Conservation (phyloP, 805 yeast species). For the Yamadazyma tumulicola region DNA sequence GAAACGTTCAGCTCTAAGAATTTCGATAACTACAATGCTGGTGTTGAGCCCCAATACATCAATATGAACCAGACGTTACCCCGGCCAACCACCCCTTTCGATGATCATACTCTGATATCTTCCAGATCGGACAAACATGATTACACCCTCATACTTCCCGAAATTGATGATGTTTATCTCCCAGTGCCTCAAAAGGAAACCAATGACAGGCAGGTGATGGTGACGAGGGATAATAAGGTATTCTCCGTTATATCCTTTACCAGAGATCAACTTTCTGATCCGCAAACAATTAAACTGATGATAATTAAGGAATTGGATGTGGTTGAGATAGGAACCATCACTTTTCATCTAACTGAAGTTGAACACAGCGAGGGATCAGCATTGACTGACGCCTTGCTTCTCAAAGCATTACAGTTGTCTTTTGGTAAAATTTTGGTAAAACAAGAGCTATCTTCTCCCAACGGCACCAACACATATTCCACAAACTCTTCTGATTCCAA, state of each 20-base stretch:
- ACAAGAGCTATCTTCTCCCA: constrained; percentile 32
- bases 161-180: constrained; percentile 15
- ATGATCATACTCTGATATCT: background rate
- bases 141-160: background rate
- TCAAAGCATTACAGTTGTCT: constrained; percentile 28
- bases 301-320: constrained; percentile 37
- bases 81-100: constrained; percentile 3
- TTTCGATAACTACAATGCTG: constrained; percentile 1
- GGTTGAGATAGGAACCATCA: constrained; percentile 26
- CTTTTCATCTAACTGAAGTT: constrained; percentile 67
- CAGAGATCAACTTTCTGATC: constrained; percentile 14
- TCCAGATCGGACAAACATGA: background rate
- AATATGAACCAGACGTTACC: constrained; percentile 11
- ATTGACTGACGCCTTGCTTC: constrained; percentile 42
- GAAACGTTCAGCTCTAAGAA: constrained; percentile 7
- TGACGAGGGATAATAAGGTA: constrained; percentile 58
- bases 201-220: constrained; percentile 39
- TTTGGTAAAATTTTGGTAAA: constrained; percentile 33
- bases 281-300: constrained; percentile 36
- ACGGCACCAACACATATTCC: constrained; percentile 31
- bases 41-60: constrained; percentile 8
- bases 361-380: constrained; percentile 56
- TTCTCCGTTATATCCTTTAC: constrained; percentile 46
- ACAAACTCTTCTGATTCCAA: constrained; percentile 54
- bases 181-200: constrained; percentile 15